Evolutionary conservation across 2,329 filamentous ascomycete species (phyloP).

Genomic region (Botryosphaeria dothidea): DNA sequence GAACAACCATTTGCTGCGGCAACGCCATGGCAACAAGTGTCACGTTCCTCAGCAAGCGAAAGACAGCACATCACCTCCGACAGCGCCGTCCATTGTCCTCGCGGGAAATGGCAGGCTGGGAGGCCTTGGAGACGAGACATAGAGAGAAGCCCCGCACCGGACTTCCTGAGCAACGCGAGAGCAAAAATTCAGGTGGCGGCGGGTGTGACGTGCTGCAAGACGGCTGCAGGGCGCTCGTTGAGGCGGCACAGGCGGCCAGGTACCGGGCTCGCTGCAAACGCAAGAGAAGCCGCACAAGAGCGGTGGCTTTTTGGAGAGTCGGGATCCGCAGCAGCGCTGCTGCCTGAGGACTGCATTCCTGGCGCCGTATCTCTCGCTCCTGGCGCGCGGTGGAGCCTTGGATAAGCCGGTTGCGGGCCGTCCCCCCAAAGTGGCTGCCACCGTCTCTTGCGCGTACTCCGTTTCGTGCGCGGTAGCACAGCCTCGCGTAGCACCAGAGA

Average conservation of each 20-base stretch:
- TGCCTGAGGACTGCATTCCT: background rate
- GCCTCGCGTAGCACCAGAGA: constrained; percentile 6
- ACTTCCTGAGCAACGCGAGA: background rate
- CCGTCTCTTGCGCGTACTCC: background rate
- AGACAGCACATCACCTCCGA: background rate
- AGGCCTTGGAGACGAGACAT: background rate
- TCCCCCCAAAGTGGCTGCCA: background rate
- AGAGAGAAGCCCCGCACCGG: background rate
- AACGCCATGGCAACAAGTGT: background rate
- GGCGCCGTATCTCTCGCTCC: background rate
- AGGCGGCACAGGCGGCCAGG: background rate
- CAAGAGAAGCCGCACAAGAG: background rate
- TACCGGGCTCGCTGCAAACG: background rate
- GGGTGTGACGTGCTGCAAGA: constrained; percentile 7
- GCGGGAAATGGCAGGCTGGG: background rate
- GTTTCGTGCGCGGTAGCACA: constrained; percentile 9
- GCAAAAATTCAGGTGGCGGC: constrained; percentile 6
- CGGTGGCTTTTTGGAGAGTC: background rate
- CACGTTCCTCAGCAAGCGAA: background rate
- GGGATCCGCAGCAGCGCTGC: background rate
- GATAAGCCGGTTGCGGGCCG: constrained; percentile 3
- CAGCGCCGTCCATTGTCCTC: background rate
- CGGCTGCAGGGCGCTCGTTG: constrained; percentile 1
- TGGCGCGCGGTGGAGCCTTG: background rate
- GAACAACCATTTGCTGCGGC: background rate